Conservation (phyloP, 108 stramenopile genomes). For the Nitzschia putrida region DNA sequence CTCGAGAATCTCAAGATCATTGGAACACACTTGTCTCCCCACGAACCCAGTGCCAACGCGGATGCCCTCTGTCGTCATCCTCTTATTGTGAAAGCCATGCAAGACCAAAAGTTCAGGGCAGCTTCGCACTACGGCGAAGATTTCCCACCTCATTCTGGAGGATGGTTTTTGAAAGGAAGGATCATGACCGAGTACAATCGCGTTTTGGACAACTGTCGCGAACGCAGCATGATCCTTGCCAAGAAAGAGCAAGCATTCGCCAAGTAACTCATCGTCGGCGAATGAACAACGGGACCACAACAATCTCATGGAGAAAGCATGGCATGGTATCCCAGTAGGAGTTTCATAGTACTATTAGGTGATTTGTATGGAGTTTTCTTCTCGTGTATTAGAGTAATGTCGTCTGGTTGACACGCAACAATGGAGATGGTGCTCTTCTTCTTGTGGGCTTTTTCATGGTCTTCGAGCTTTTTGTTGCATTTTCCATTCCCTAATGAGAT, state of each 20-base stretch:
- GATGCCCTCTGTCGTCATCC: constrained; percentile 16
- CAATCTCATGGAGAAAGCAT: no score
- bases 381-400: no score
- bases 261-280: no score
- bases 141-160: neutral
- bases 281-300: no score
- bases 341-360: no score
- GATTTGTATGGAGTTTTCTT: no score
- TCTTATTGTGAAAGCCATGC: neutral
- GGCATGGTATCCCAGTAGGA: no score
- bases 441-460: no score
- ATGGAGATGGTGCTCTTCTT: no score
- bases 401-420: no score
- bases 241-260: neutral
- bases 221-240: neutral
- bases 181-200: constrained; percentile 7
- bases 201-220: constrained; percentile 9
- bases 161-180: constrained; percentile 11
- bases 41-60: constrained; percentile 4
- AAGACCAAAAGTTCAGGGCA: neutral
- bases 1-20: constrained; percentile 10
- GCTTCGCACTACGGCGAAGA: neutral
- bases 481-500: no score
- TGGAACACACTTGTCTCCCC: constrained; percentile 6
- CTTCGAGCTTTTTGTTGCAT: no score